Percentiles rank a stretch among this genome's conserved stretches.
phyloP scores from a whole-genome alignment of 768 basidiomycete species.

The Leccinum broughii region DNA sequence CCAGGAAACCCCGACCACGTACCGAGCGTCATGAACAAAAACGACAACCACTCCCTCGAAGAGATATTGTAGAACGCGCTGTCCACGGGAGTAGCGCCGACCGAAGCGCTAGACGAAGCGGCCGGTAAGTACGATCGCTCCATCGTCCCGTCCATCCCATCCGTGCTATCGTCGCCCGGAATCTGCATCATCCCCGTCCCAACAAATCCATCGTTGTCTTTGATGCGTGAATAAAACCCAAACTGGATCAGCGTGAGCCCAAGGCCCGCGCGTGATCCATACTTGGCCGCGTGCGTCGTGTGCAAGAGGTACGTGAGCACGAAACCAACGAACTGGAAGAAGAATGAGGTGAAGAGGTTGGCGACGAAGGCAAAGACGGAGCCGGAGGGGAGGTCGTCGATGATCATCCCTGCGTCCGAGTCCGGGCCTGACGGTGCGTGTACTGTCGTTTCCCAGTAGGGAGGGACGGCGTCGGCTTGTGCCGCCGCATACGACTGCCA shows the following conservation, averaged over 20 bases:
- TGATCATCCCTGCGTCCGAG: constrained; percentile 66
- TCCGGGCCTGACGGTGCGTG: constrained; percentile 67
- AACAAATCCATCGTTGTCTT: constrained; percentile 29
- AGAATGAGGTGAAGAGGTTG: constrained; percentile 85
- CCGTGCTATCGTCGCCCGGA: constrained; percentile 17
- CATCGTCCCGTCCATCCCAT: constrained; percentile 15
- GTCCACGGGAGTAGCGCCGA: constrained; percentile 17
- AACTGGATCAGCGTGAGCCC: constrained; percentile 94
- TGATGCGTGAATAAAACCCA: constrained; percentile 69
- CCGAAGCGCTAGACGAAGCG: constrained; percentile 14
- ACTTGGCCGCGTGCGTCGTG: constrained; percentile 90
- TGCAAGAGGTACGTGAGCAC: constrained; percentile 90
- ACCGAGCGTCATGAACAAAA: constrained; percentile 90
- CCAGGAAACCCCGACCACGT: constrained; percentile 13
- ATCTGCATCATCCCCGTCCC: constrained; percentile 14
- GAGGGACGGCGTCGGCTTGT: constrained; percentile 85
- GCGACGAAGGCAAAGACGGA: constrained; percentile 69
- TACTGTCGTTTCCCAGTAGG: constrained; percentile 97
- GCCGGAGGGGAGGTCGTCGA: constrained; percentile 90
- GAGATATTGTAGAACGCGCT: constrained; percentile 36
- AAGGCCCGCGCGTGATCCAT: constrained; percentile 92
- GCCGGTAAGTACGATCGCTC: constrained; percentile 25
- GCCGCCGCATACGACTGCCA: constrained; percentile 82
- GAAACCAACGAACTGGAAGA: constrained; percentile 97
- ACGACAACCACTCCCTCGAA: constrained; percentile 86